phyloP scores from a whole-genome alignment of 1,284 basidiomycete species.

The Puccinia polysora region DNA sequence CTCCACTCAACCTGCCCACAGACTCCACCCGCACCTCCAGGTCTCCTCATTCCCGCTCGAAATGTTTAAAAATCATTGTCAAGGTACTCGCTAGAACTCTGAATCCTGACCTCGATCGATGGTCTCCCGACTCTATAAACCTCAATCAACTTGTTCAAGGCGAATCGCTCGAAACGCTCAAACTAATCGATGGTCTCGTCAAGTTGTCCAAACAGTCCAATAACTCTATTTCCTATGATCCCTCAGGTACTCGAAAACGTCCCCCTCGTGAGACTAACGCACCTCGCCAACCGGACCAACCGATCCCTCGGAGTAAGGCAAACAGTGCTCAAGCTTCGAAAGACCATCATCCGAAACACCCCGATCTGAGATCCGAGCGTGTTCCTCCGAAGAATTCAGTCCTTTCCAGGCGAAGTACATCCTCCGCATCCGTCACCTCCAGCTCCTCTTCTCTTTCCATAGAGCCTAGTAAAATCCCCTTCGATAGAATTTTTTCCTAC shows the following conservation, averaged over 20 bases:
- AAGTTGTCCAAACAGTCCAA: slow-evolving; percentile 19
- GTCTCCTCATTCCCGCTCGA: slow-evolving; percentile 16
- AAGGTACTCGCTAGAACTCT: slow-evolving; percentile 11
- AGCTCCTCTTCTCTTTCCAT: slow-evolving; percentile 23
- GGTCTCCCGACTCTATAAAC: slow-evolving; percentile 17
- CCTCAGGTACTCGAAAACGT: neutral
- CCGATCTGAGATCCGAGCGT: neutral
- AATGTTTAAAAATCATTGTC: slow-evolving; percentile 23
- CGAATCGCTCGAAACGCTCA: slow-evolving; percentile 2
- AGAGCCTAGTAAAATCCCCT: slow-evolving; percentile 20
- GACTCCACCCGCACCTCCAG: slow-evolving; percentile 22
- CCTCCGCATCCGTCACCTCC: slow-evolving; percentile 7
- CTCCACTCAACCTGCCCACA: neutral
- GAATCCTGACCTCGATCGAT: slow-evolving; percentile 4
- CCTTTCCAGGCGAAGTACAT: slow-evolving; percentile 1
- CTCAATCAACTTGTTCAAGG: slow-evolving; percentile 1
- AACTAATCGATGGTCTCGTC: slow-evolving; percentile 27
- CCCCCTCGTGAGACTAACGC: neutral
- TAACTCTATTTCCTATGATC: neutral
- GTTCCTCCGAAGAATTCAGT: neutral
- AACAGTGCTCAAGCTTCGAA: too few species aligned
- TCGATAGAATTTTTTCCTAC: slow-evolving; percentile 19
- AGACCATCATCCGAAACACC: neutral
- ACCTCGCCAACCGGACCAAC: neutral
- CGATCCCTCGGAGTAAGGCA: neutral